These are phyloP conservation scores for Colletotrichum destructivum DNA, from an alignment of 2,329 filamentous ascomycete genomes.

Conservation along the genomic window DNA sequence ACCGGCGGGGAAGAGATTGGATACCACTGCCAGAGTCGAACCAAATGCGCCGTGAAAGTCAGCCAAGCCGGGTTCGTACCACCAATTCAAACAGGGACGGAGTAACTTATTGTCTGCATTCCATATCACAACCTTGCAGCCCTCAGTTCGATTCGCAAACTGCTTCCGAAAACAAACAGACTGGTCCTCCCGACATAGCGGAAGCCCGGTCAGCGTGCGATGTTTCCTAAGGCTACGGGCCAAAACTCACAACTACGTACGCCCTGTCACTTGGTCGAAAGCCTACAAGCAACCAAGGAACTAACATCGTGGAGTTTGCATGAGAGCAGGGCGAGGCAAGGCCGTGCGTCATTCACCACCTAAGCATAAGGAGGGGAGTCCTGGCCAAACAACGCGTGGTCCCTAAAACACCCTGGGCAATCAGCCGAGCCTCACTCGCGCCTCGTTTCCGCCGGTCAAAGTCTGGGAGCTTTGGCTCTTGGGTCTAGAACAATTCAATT, in stretches of 20 bases:
- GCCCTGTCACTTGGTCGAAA: neutral
- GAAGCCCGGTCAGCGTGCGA: too few relatives aligned
- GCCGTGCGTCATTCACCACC: neutral
- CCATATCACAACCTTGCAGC: too few relatives aligned
- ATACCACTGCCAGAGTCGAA: too few relatives aligned
- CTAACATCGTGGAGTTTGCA: neutral
- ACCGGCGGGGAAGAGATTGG: too few relatives aligned
- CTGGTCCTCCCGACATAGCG: too few relatives aligned
- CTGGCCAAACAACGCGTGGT: neutral
- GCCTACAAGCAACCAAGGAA: neutral
- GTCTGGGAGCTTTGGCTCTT: neutral
- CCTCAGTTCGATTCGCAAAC: neutral
- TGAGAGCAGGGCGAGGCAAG: neutral
- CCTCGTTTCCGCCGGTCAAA: neutral
- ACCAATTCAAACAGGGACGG: too few relatives aligned
- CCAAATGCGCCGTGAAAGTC: too few relatives aligned
- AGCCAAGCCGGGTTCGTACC: too few relatives aligned
- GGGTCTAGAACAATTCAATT: conserved; percentile 7
- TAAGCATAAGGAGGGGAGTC: neutral
- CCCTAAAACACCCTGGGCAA: neutral
- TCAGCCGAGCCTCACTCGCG: neutral
- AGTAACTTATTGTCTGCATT: too few relatives aligned
- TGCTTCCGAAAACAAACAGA: neutral
- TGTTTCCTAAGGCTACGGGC: neutral
- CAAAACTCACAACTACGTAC: neutral